These are phyloP conservation scores for Nicotiana tabacum DNA, from an alignment of 257 asterid genomes.

Conservation along the genomic window DNA sequence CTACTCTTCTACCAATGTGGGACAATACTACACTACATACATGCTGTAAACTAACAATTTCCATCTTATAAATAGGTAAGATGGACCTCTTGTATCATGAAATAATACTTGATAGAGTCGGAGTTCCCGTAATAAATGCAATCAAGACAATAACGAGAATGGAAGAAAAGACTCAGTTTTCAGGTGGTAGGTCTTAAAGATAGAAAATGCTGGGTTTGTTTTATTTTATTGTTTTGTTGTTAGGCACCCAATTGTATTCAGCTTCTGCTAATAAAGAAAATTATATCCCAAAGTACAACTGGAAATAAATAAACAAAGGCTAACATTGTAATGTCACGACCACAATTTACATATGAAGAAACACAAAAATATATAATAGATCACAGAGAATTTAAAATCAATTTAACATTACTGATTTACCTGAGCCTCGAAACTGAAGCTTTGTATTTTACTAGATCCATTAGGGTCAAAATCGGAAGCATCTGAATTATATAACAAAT, in stretches of 20 bases:
- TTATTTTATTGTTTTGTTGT: background rate
- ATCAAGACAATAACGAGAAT: background rate
- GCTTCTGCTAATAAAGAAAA: background rate
- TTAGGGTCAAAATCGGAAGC: constrained; percentile 41
- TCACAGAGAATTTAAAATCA: background rate
- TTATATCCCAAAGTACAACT: background rate
- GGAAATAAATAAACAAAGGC: constrained; percentile 1
- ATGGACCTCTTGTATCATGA: background rate
- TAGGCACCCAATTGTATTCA: background rate
- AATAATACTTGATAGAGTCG: background rate
- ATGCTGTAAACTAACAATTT: no score
- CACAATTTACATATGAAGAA: background rate
- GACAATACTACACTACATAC: no score
- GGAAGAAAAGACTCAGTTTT: background rate
- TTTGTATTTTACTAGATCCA: constrained; percentile 53
- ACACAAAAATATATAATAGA: background rate
- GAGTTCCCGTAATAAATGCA: background rate
- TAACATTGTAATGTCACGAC: background rate
- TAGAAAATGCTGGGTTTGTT: background rate
- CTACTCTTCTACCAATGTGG: no score
- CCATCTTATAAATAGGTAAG: no score
- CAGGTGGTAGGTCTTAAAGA: background rate
- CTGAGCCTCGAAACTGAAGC: constrained; percentile 97
- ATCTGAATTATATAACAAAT: constrained; percentile 31
- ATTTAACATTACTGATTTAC: constrained; percentile 24